Evolutionary conservation across 768 basidiomycete genomes (phyloP).

Genomic region (Tylopilus intermedius): DNA sequence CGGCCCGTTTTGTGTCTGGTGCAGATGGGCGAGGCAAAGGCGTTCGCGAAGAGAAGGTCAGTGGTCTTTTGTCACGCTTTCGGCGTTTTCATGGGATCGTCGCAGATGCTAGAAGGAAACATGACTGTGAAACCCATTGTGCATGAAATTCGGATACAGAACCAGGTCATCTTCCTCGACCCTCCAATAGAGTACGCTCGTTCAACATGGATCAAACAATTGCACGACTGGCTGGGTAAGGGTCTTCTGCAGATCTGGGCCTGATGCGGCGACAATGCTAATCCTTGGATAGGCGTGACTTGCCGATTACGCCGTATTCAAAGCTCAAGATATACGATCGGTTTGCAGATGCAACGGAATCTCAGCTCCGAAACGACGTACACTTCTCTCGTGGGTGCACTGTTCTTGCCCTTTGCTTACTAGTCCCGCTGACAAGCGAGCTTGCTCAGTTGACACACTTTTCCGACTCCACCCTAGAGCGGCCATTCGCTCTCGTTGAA

Average conservation of each 20-base stretch:
- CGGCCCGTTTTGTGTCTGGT: conserved; percentile 64
- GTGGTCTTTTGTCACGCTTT: conserved; percentile 4
- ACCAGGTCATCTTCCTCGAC: conserved; percentile 97
- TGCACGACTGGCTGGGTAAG: conserved; percentile 85
- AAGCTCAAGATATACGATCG: conserved; percentile 95
- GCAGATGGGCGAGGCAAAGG: conserved; percentile 75
- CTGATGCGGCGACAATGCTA: neutral
- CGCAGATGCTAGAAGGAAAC: conserved; percentile 63
- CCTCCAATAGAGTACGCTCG: conserved; percentile 95
- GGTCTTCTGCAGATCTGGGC: neutral
- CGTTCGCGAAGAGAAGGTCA: conserved; percentile 73
- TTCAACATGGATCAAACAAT: conserved; percentile 80
- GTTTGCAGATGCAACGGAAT: conserved; percentile 80
- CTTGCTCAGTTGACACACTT: conserved; percentile 63
- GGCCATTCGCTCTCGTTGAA: conserved; percentile 84
- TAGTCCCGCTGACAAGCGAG: conserved; percentile 4
- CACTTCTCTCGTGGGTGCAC: conserved; percentile 65
- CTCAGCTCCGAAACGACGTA: conserved; percentile 69
- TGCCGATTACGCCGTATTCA: conserved; percentile 85
- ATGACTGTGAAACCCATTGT: conserved; percentile 82
- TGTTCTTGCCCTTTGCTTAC: neutral
- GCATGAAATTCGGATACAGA: conserved; percentile 96
- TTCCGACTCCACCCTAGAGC: conserved; percentile 65
- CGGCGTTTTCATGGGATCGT: neutral
- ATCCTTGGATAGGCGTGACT: conserved; percentile 56